phyloP scores from a whole-genome alignment of 2,329 filamentous ascomycete genomes.

The Iodosphaeria phyllophila region DNA sequence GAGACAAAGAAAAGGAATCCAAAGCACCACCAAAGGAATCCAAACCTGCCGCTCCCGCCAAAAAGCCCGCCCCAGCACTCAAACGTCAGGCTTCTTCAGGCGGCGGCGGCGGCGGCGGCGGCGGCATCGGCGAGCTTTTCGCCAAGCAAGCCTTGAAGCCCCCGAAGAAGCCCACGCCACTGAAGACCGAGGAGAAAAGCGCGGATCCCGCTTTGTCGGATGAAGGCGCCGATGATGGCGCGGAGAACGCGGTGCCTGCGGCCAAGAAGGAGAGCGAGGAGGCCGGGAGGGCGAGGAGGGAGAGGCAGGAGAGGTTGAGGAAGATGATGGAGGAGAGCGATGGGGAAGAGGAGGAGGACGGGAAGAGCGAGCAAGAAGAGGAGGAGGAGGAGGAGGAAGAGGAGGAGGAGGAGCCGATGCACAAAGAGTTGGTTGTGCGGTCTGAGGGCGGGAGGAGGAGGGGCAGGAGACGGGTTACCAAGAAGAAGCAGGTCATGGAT shows the following conservation, averaged over 20 bases:
- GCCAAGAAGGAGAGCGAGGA: conserved; percentile 7
- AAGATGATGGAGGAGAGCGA: conserved; percentile 18
- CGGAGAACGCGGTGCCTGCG: conserved; percentile 8
- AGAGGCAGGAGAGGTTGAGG: conserved; percentile 12
- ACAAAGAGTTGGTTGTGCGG: conserved; percentile 10
- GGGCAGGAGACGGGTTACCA: conserved; percentile 12
- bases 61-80: conserved; percentile 18
- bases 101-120: too few species aligned
- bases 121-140: conserved; percentile 17
- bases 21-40: conserved; percentile 12
- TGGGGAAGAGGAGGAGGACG: conserved; percentile 12
- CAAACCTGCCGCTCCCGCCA: conserved; percentile 13
- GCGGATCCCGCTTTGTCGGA: conserved; percentile 12
- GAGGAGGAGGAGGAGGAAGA: conserved; percentile 1
- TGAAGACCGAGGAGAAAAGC: conserved; percentile 6
- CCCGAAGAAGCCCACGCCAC: conserved; percentile 10
- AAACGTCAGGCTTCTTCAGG: conserved; percentile 27
- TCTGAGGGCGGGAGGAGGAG: conserved; percentile 10
- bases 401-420: conserved; percentile 3
- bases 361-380: background rate
- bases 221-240: conserved; percentile 15
- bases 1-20: conserved; percentile 19
- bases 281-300: conserved; percentile 8
- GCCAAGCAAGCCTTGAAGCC: conserved; percentile 13
- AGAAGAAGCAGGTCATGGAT: conserved; percentile 16